Conservation (phyloP, 2,329 filamentous ascomycete species). For the Colletotrichum eleusines region DNA sequence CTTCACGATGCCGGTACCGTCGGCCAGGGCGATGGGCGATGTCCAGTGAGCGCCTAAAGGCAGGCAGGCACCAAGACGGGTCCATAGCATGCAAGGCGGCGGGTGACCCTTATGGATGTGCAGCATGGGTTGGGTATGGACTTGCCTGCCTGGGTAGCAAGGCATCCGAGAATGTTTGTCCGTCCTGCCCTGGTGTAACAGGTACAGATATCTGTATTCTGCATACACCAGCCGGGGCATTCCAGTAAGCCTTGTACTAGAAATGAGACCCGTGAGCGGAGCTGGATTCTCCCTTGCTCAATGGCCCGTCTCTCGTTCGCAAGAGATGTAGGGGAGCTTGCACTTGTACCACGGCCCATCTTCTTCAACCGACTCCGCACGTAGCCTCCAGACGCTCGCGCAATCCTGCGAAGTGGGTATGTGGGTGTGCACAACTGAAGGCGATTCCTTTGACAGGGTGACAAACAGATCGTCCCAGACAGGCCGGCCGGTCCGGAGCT, state of each 20-base stretch:
- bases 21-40: conserved; percentile 1
- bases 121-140: too few relatives aligned
- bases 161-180: not conserved
- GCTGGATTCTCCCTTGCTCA: not conserved
- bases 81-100: not conserved
- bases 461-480: conserved; percentile 20
- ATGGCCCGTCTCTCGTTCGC: conserved; percentile 14
- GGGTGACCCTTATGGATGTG: conserved; percentile 22
- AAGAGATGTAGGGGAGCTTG: conserved; percentile 7
- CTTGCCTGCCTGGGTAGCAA: not conserved
- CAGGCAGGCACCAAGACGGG: conserved; percentile 23
- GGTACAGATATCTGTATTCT: not conserved
- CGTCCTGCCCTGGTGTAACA: not conserved
- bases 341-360: conserved; percentile 15
- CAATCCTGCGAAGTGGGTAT: conserved; percentile 13
- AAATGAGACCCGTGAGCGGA: conserved; percentile 3
- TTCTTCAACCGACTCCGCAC: conserved; percentile 12
- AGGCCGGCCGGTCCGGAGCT: not conserved
- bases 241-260: not conserved
- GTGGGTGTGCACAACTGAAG: conserved; percentile 8
- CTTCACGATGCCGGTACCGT: not conserved
- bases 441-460: conserved; percentile 6
- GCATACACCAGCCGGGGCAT: not conserved
- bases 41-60: conserved; percentile 2
- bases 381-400: conserved; percentile 1